Conservation (phyloP, 306 rosid species). For the Cyclanthera cordifolia region DNA sequence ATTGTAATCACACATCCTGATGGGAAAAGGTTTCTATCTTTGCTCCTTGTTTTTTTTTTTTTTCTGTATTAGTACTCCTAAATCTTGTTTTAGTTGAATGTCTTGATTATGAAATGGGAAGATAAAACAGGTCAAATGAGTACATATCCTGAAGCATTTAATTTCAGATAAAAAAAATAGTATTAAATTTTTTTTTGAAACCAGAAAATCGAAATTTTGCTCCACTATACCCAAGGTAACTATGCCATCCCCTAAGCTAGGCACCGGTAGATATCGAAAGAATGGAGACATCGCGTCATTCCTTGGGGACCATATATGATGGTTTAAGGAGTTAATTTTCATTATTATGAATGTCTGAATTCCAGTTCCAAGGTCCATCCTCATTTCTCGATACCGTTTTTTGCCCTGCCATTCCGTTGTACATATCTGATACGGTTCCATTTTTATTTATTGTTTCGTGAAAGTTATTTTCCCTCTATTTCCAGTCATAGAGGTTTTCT, state of each 20-base stretch:
- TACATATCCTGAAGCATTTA: not conserved
- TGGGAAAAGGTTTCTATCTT: slow-evolving; percentile 51
- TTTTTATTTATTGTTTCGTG: not conserved
- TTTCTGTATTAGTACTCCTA: not conserved
- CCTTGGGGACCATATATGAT: not conserved
- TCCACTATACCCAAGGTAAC: too few species aligned
- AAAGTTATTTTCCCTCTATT: slow-evolving; percentile 20
- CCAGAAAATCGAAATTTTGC: too few species aligned
- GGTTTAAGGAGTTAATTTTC: not conserved
- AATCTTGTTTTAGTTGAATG: not conserved
- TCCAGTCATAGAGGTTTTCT: slow-evolving; percentile 82
- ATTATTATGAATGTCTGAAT: not conserved
- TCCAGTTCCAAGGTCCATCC: not conserved
- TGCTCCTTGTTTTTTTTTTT: not conserved
- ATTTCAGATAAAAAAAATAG: not conserved
- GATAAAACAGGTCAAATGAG: not conserved
- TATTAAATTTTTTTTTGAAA: too few species aligned
- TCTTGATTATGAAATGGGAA: not conserved
- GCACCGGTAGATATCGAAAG: too few species aligned
- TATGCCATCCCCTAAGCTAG: too few species aligned
- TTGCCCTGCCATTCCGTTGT: not conserved
- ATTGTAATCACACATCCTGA: slow-evolving; percentile 81
- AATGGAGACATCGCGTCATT: too few species aligned
- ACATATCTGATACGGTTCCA: not conserved
- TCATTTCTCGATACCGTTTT: not conserved